phyloP scores from a whole-genome alignment of 2,329 filamentous ascomycete genomes.

The Alternaria panax region DNA sequence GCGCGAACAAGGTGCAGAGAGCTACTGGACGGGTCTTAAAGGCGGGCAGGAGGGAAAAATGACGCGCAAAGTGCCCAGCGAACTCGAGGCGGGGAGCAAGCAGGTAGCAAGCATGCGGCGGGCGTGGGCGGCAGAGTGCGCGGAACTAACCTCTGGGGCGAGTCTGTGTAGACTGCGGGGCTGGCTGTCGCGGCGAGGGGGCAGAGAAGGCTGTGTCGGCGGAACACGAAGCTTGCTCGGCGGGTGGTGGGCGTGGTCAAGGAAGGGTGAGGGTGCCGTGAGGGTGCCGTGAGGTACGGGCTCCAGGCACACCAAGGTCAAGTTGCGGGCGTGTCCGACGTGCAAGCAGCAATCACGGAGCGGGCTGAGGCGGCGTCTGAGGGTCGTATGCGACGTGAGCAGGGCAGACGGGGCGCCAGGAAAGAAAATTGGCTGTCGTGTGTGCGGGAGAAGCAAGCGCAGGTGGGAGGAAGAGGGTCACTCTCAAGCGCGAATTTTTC shows the following conservation, averaged over 20 bases:
- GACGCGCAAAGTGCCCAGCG: slow-evolving; percentile 16
- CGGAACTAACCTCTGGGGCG: slow-evolving; percentile 38
- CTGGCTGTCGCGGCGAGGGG: slow-evolving; percentile 8
- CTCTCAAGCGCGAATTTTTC: slow-evolving; percentile 31
- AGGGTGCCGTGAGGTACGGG: slow-evolving; percentile 23
- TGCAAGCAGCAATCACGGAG: slow-evolving; percentile 28
- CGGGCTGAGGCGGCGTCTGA: slow-evolving; percentile 37
- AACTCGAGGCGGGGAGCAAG: slow-evolving; percentile 21
- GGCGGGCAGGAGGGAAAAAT: slow-evolving; percentile 8
- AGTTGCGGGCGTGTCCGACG: slow-evolving; percentile 19
- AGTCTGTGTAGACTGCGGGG: slow-evolving; percentile 20
- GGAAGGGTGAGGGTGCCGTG: slow-evolving; percentile 24
- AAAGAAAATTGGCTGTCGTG: slow-evolving; percentile 46
- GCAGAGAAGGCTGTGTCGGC: slow-evolving; percentile 16
- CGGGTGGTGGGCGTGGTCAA: slow-evolving; percentile 12
- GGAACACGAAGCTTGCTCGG: slow-evolving; percentile 16
- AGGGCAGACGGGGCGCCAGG: slow-evolving; percentile 37
- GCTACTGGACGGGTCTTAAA: slow-evolving; percentile 2
- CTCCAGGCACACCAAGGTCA: slow-evolving; percentile 39
- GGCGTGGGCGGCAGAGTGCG: slow-evolving; percentile 20
- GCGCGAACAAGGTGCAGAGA: slow-evolving; percentile 6
- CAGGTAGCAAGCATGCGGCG: slow-evolving; percentile 21
- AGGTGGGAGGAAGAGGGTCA: slow-evolving; percentile 34
- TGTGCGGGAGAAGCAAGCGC: slow-evolving; percentile 40
- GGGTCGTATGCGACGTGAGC: slow-evolving; percentile 29